phyloP scores from a whole-genome alignment of 495 filamentous ascomycete species.

The Cenococcum geophilum region DNA sequence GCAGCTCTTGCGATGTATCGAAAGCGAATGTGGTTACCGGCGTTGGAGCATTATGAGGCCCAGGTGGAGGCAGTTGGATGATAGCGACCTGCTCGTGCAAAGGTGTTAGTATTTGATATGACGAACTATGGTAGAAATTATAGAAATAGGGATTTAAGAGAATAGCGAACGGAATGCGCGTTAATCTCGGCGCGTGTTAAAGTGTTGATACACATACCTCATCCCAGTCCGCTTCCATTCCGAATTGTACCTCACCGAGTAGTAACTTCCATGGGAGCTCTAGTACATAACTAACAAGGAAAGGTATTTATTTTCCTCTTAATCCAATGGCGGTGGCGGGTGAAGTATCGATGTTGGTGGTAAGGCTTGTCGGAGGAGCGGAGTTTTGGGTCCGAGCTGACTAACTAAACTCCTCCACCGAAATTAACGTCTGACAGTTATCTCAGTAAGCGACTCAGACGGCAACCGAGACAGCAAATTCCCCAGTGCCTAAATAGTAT shows the following conservation, averaged over 20 bases:
- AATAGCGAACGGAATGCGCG: background rate
- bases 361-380: no score
- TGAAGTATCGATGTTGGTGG: no score
- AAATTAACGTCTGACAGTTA: no score
- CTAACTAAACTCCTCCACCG: no score
- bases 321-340: no score
- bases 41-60: slow-evolving; percentile 55
- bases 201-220: slow-evolving; percentile 36
- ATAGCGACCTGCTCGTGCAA: slow-evolving; percentile 58
- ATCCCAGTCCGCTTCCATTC: slow-evolving; percentile 54
- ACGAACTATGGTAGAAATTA: background rate
- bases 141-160: background rate
- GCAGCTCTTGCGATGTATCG: slow-evolving; percentile 76
- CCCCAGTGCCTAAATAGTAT: no score
- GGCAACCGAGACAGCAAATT: no score
- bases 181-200: background rate
- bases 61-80: slow-evolving; percentile 62
- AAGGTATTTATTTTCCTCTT: no score
- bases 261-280: background rate
- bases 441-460: no score
- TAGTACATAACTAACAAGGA: slow-evolving; percentile 10
- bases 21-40: slow-evolving; percentile 71
- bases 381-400: no score
- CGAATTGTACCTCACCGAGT: slow-evolving; percentile 19
- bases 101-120: slow-evolving; percentile 17